Conservation (phyloP, 2,329 filamentous ascomycete genomes). For the Paraconiothyrium brasiliense region DNA sequence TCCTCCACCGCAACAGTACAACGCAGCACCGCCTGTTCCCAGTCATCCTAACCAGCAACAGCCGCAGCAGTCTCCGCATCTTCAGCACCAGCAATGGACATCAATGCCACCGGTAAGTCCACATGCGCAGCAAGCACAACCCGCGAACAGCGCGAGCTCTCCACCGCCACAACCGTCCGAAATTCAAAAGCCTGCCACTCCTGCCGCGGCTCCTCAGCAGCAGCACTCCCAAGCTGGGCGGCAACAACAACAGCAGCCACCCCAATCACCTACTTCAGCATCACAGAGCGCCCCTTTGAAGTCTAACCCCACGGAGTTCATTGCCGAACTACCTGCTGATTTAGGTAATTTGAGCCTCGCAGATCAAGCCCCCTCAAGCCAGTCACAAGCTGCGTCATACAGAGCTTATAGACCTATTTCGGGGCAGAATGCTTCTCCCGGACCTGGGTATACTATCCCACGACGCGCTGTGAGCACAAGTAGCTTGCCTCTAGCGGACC, state of each 20-base stretch:
- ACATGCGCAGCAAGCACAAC: constrained; percentile 25
- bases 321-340: constrained; percentile 48
- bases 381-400: constrained; percentile 29
- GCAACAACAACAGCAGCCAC: constrained; percentile 16
- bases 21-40: constrained; percentile 22
- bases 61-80: constrained; percentile 20
- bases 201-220: constrained; percentile 21
- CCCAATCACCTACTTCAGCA: constrained; percentile 25
- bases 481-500: constrained; percentile 40
- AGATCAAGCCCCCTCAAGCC: constrained; percentile 15
- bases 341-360: constrained; percentile 36
- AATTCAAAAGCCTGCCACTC: constrained; percentile 21
- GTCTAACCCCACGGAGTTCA: constrained; percentile 36
- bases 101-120: constrained; percentile 27
- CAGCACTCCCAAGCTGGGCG: constrained; percentile 14
- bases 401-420: constrained; percentile 39
- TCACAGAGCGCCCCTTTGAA: constrained; percentile 20
- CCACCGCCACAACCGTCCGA: constrained; percentile 27
- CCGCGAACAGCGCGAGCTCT: constrained; percentile 28
- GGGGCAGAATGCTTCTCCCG: constrained; percentile 27
- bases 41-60: constrained; percentile 24
- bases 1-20: constrained; percentile 25
- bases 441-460: constrained; percentile 36
- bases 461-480: constrained; percentile 41
- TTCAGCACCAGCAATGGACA: constrained; percentile 37